A percentile compares a stretch with the other conserved stretches of the same genome.
Conservation (phyloP, 1,284 basidiomycete genomes). For the Pseudozyma thailandica region DNA sequence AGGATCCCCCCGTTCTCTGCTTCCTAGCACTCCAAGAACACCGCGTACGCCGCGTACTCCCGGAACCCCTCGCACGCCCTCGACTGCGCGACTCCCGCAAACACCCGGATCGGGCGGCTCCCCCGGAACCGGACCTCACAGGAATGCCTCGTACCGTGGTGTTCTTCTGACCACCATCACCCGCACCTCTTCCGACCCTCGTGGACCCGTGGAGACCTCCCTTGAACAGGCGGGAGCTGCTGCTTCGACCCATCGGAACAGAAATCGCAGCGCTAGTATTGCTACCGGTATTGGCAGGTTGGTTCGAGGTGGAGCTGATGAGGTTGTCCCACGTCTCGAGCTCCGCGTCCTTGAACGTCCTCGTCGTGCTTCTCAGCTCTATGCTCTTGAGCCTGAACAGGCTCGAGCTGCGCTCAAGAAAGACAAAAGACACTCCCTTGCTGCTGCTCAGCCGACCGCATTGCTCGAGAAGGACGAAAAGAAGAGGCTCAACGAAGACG, state of each 20-base stretch:
- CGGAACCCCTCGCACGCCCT: constrained; percentile 6
- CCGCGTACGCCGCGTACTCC: constrained; percentile 2
- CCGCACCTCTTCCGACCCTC: constrained; percentile 5
- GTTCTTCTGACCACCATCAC: constrained; percentile 34
- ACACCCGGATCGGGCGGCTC: too few species aligned
- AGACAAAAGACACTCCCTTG: constrained; percentile 17
- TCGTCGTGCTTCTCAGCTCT: constrained; percentile 13
- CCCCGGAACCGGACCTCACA: too few species aligned
- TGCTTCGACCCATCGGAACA: background rate
- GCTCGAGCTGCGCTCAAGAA: background rate
- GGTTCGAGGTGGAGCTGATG: constrained; percentile 24
- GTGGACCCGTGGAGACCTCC: background rate
- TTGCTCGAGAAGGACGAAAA: background rate
- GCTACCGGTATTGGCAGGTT: constrained; percentile 22
- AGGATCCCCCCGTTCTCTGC: background rate
- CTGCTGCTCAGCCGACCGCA: constrained; percentile 5
- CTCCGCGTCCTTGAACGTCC: constrained; percentile 25
- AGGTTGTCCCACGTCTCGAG: constrained; percentile 30
- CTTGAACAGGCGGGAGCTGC: background rate
- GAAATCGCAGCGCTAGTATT: constrained; percentile 24
- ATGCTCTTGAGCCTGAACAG: constrained; percentile 1
- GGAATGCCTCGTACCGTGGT: constrained; percentile 27
- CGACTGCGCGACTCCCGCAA: constrained; percentile 1
- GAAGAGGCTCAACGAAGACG: background rate
- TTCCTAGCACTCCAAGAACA: background rate